These are phyloP conservation scores for Lentinula sp. DNA, from an alignment of 768 basidiomycete species.

Conservation along the genomic window DNA sequence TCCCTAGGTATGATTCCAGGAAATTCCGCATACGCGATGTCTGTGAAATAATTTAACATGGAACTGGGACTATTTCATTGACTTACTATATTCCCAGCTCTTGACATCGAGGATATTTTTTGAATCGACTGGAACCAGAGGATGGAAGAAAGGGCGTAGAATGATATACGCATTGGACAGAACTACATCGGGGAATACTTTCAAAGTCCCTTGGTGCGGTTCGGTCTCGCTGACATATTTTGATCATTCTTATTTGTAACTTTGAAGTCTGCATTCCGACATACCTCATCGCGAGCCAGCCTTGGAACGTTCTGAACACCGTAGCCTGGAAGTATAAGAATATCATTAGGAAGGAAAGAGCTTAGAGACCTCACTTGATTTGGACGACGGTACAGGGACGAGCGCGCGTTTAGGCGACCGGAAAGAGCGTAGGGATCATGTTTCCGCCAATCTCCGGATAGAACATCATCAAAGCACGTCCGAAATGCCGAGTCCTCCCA, in stretches of 20 bases:
- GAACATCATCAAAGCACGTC: slow-evolving; percentile 43
- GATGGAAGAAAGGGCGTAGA: slow-evolving; percentile 71
- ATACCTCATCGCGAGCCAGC: slow-evolving; percentile 63
- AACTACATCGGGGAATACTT: slow-evolving; percentile 63
- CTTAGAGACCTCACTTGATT: slow-evolving; percentile 25
- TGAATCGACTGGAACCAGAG: slow-evolving; percentile 36
- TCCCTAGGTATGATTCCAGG: slow-evolving; percentile 39
- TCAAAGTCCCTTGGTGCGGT: slow-evolving; percentile 63
- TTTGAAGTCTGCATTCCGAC: background rate
- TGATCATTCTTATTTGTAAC: background rate
- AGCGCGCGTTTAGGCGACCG: slow-evolving; percentile 42
- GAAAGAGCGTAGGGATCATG: slow-evolving; percentile 54
- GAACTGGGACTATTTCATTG: background rate
- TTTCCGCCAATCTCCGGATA: slow-evolving; percentile 42
- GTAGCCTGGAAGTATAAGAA: slow-evolving; percentile 28
- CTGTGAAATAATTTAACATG: slow-evolving; percentile 19
- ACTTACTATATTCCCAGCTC: slow-evolving; percentile 48
- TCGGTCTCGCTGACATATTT: slow-evolving; percentile 46
- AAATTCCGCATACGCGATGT: slow-evolving; percentile 42
- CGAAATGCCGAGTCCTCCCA: slow-evolving; percentile 49
- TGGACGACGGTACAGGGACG: slow-evolving; percentile 43
- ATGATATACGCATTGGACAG: slow-evolving; percentile 70
- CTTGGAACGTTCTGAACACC: slow-evolving; percentile 49
- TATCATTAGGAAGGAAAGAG: slow-evolving; percentile 6
- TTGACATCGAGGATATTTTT: slow-evolving; percentile 42